Evolutionary conservation across 352 stramenopile species (phyloP), one percentile per base, ranked within the genome.

Genomic region (Sclerospora graminicola): DNA sequence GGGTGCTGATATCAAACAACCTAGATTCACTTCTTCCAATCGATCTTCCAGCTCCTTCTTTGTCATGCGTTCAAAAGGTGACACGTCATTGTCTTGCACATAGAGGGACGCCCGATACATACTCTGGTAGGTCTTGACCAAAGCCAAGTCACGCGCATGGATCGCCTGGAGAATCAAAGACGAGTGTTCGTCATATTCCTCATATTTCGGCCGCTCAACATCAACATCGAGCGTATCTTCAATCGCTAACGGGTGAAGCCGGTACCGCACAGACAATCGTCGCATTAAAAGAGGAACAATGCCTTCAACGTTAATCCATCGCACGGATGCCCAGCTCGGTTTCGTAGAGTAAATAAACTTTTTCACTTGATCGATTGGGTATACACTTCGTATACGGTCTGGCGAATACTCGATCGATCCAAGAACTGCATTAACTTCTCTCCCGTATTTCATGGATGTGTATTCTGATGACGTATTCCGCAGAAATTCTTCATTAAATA

Each of bases 321-420:
- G 72, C 19, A 91, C 76, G 0, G 72, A 54, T 0, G 79, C 78
- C 79, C 79, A 92, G 0, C 42, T 45, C 9, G 80, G 79, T 41
- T 79, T 88, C 19, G 68, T 67, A 13, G 79, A 90, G 58, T 91
- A 94, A 1, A 94, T 77, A 29, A 94, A 94, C 42, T 55, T 77
- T 40, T 90, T 68, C 7, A 92, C 41, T 35, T 89, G 60, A 16
- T 57, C 50, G 35, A 92, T 83, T 4, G 70, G 77, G 36, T 81
- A 78, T 20, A 86, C 75, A 11, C 70, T 83, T 13, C 78, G 74
- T 40, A 92, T 88, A 6, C 66, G 77, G 21, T 85, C 76, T 0
- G 72, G 60, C 1, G 77, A 86, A 53, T 89, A 92, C 54, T 91
- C 76, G 14, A 91, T 78, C 10, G 74, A 74, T 13, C 82, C 72